Evolutionary conservation across 306 rosid genomes (phyloP).

Genomic region (Cicer yamashitae): DNA sequence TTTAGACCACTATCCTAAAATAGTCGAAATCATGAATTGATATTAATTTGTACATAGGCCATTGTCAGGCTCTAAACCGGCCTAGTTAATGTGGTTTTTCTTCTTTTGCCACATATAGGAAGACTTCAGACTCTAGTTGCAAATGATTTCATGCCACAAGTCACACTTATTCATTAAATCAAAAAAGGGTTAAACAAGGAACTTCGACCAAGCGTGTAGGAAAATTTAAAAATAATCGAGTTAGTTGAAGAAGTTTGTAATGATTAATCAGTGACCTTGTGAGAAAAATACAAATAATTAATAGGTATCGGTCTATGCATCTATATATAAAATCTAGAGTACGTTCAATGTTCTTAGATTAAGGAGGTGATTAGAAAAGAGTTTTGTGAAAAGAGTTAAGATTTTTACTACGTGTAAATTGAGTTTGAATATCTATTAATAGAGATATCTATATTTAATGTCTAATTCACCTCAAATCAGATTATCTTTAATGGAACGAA

Average conservation of each 20-base stretch:
- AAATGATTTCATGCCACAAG: conserved; percentile 41
- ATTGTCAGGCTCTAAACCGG: conserved; percentile 47
- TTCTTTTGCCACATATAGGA: conserved; percentile 36
- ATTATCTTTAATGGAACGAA: no score
- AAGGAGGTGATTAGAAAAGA: no score
- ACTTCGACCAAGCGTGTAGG: conserved; percentile 30
- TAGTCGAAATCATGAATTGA: conserved; percentile 35
- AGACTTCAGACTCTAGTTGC: conserved; percentile 22
- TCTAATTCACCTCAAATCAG: no score
- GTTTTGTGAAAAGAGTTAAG: no score
- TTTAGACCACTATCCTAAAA: conserved; percentile 49
- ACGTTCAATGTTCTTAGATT: no score
- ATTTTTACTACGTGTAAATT: no score
- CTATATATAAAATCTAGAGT: no score
- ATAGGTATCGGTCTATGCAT: no score
- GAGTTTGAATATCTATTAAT: no score
- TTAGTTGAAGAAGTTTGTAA: conserved; percentile 37
- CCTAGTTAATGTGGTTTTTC: conserved; percentile 44
- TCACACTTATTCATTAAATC: conserved; percentile 36
- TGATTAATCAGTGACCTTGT: conserved; percentile 41
- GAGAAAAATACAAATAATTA: background rate
- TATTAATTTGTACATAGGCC: conserved; percentile 6
- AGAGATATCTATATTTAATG: no score
- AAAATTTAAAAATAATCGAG: conserved; percentile 4
- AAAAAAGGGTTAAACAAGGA: conserved; percentile 7